Base-by-base conservation (phyloP, 768 basidiomycete genomes). In the Sarcomyxa edulis region DNA sequence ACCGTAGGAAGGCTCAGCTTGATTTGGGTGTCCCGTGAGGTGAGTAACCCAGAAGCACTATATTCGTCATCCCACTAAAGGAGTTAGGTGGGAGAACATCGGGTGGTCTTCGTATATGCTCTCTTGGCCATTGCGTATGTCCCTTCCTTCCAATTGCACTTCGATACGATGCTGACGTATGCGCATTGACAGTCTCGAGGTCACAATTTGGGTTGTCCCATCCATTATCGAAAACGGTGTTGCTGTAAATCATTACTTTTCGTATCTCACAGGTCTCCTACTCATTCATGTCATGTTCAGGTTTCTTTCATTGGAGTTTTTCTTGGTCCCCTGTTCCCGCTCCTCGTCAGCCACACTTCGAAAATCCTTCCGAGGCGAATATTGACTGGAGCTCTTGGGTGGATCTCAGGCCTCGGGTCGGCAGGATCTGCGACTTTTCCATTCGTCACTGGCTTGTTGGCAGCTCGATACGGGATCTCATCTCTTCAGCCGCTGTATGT, bases 271-370 rank as follows among this genome's bases (percentile, higher is more conserved):
- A 14, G 16, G 35, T 23, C 32, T 21, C n/a, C 12, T 14, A 7
- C 15, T 10, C 11, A 15, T 16, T 23, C 18, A 22, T 23, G 38
- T 14, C n/a, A 32, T 39, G 38, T 31, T 39, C 32, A 59, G 52
- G 64, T 72, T 35, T 59, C 71, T 3, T 48, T 75, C 37, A 58
- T 75, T 20, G 78, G 75, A 14, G 25, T 78, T 7, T 47, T 75
- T 27, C 51, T 80, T 22, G 77, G 76, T 4, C 76, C 75, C 12
- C 68, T 78, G 60, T 77, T 71, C 46, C 73, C 72, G 9, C 62
- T 74, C 19, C 43, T 61, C 11, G 52, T 63, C 37, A 58, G 55
- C 14, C 60, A 69, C 28, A 56, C 71, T 4, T 60, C 69, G n/a
- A 59, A 69, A 2, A 44, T 64, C 22, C 51, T 67, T 12, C 63